A percentile compares a stretch with the other conserved stretches of the same genome.
Evolutionary conservation across 176 grass and related monocot species (phyloP).

Genomic region (Melocanna baccifera): DNA sequence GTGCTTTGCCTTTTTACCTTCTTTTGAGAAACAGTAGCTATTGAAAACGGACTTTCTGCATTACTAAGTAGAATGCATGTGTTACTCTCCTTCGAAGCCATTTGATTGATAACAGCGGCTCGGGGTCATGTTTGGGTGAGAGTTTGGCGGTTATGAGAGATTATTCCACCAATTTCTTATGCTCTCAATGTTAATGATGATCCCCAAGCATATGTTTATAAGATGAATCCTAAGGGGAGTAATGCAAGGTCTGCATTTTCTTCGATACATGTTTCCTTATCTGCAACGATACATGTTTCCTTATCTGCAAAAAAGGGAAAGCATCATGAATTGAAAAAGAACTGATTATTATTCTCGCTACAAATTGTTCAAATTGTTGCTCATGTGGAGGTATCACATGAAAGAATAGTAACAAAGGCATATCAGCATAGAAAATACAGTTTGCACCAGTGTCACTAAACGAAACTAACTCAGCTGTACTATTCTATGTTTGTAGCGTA

Average conservation of each 20-base stretch:
- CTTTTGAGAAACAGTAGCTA: neutral
- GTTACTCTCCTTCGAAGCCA: neutral
- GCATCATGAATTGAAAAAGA: neutral
- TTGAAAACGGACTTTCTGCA: neutral
- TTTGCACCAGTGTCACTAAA: slow-evolving; percentile 6
- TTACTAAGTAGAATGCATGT: slow-evolving; percentile 3
- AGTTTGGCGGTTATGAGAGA: neutral
- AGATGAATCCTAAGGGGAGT: neutral
- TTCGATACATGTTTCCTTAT: slow-evolving; percentile 1
- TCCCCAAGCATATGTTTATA: neutral
- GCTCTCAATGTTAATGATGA: neutral
- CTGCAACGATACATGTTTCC: neutral
- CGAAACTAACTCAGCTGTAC: slow-evolving; percentile 15
- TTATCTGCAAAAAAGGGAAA: neutral
- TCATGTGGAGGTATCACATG: neutral
- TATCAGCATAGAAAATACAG: slow-evolving; percentile 1
- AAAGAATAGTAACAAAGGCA: neutral
- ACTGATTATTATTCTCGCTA: slow-evolving; percentile 12
- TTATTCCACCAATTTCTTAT: neutral
- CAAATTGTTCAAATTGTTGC: slow-evolving; percentile 17
- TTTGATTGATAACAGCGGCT: neutral
- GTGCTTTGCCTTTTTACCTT: neutral
- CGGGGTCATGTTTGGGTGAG: neutral
- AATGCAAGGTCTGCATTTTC: slow-evolving; percentile 1
- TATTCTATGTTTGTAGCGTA: slow-evolving; percentile 59